Evolutionary conservation across 768 basidiomycete genomes (phyloP), one percentile per base, ranked within the genome.

Genomic region (Auriscalpium microsporum): DNA sequence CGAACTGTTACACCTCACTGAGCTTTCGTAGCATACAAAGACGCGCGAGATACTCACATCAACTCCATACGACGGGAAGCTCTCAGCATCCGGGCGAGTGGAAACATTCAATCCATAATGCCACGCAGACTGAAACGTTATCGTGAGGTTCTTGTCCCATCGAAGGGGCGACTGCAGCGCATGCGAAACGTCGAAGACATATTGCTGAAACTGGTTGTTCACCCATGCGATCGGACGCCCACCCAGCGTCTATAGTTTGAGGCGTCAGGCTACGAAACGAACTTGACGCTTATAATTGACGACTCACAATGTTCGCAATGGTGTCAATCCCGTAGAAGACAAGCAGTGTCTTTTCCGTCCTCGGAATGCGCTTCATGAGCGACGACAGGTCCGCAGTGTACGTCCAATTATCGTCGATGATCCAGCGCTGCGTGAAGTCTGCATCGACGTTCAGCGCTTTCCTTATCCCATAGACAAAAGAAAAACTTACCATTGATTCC

Each of bases 311-410:
- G 53, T 78, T 80, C 1, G 78, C 79, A 45, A 82, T 70, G 0
- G 79, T 82, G 61, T 82, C 80, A 33, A 83, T 70, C 8, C 80
- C 80, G 54, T 81, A 77, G 61, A 81, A 80, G 7, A 82, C 72
- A 10, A 81, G 68, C 9, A 82, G 62, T 0, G 73, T 72, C 52
- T 64, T 69, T 23, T 71, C 62, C 8, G 63, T 59, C 1, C 64
- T 45, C 16, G 63, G 51, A 19, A 69, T 50, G 7, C 60, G 63
- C 46, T 65, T 51, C 21, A 70, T 60, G 54, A 80, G 72, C 8
- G 80, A 77, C 1, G 74, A 62, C 37, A 82, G 55, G 60, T 79
- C 78, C 3, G 80, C 78, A 0, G 78, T 80, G 58, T 81, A 81
- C 0, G 78, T 80, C 80, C 82, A 83, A 55, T 78, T 78, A 54